These are phyloP conservation scores for Phytophthora pseudosyringae DNA, from an alignment of 352 stramenopile genomes.

Conservation along the genomic window DNA sequence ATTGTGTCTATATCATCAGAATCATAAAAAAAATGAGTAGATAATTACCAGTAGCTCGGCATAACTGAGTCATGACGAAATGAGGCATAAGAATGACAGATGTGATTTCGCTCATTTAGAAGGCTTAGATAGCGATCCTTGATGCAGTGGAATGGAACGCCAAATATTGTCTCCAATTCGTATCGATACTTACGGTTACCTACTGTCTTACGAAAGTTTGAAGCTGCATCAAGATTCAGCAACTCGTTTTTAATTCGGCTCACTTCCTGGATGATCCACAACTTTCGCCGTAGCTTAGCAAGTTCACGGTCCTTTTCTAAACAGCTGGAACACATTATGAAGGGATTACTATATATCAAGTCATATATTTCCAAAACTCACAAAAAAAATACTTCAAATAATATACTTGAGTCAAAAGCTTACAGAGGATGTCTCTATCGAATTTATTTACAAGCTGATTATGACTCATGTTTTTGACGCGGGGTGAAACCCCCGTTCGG, in stretches of 20 bases:
- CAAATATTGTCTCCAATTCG: background rate
- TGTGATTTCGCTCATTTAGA: too few species aligned
- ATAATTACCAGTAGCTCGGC: too few species aligned
- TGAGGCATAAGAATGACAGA: too few species aligned
- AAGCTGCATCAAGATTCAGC: background rate
- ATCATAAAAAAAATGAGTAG: too few species aligned
- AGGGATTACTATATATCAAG: too few species aligned
- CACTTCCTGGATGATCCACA: background rate
- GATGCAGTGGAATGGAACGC: too few species aligned
- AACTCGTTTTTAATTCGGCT: background rate
- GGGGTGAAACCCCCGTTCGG: too few species aligned
- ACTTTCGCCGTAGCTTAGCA: background rate
- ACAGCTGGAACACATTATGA: background rate
- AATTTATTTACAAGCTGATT: background rate
- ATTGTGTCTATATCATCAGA: too few species aligned
- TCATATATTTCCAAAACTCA: background rate
- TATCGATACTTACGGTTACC: slow-evolving; percentile 3
- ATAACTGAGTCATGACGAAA: too few species aligned
- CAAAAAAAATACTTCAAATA: slow-evolving; percentile 11
- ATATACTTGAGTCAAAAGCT: too few species aligned
- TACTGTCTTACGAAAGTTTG: slow-evolving; percentile 13
- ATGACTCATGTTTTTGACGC: background rate
- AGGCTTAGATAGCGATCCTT: too few species aligned
- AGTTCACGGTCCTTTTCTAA: slow-evolving; percentile 14
- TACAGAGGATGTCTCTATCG: too few species aligned